Base-by-base conservation (phyloP, 768 basidiomycete genomes). In the Tylopilus felleus region DNA sequence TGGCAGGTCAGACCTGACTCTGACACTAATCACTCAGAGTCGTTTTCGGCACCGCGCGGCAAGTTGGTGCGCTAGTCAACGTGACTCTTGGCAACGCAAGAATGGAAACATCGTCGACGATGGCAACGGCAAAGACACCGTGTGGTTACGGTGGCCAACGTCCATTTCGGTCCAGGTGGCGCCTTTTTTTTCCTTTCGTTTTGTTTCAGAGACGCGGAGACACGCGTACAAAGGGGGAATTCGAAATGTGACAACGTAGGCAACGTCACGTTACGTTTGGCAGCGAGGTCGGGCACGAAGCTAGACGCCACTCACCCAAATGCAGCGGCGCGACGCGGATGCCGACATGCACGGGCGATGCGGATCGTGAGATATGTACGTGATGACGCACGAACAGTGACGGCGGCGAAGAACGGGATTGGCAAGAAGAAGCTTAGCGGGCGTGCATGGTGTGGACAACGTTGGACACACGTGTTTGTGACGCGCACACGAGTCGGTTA, bases 391-490 rank as follows among this genome's bases (percentile, higher is more conserved):
- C 33, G 3, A 33, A 33, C 33, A 14, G 9, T 16, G 33, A 33
- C 33, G 33, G 33, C 33, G 33, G n/a, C n/a, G n/a, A n/a, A 7
- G 7, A 27, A 27, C 25, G 35, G 16, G 35, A 36, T 36, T 36
- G 35, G 35, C 35, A 36, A 36, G 35, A 17, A 36, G 35, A 36
- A 36, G 35, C 13, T 33, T 17, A 16, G 17, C 7, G 23, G 31
- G 31, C n/a, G 28, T 53, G 36, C 28, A 23, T 38, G 29, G 28
- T n/a, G 14, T 42, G 23, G 51, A 8, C 59, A 50, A 61, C 60
- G 59, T 58, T 60, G 53, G 50, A 21, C 27, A 60, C 59, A 61
- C 59, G 59, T 60, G 59, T 61, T 47, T 17, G n/a, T 46, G 58
- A 60, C 52, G 25, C 35, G 12, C 13, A 13, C 35, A 36, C 7